Evolutionary conservation across 305 asterid genomes (phyloP), one percentile per base, ranked within the genome.

Genomic region (Stenogyne calaminthoides): DNA sequence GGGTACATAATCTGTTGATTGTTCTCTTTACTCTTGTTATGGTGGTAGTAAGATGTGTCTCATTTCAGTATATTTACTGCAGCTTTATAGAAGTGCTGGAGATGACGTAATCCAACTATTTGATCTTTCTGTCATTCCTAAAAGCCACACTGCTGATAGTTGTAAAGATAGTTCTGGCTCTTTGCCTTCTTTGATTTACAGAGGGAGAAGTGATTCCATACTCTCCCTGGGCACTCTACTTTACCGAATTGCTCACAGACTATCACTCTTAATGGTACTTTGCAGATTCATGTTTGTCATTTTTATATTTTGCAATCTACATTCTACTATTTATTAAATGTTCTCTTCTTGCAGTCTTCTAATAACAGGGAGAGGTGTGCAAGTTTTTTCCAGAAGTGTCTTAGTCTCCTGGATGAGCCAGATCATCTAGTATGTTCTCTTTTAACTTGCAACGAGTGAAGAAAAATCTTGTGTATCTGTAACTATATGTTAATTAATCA

Each of bases 81-180:
- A 91, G 97, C 87, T 94, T 20, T 85, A 86, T 67, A 94, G 88
- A 86, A 88, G 95, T 83, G 93, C 97, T 63, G 98, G 97, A 71
- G 98, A 91, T 76, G 97, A 94, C 76, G 88, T 85, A 72, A 85
- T 94, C 82, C 98, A 91, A 77, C 91, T 91, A 70, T 94, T 94
- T 88, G 95, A 94, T 86, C 91, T 91, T 70, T 88, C 98, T 18
- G 91, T 91, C 80, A 85, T 93, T 78, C 96, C 98, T 37, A 88
- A 91, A 71, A 80, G 67, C 68, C 91, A 80, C 69, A 64, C 82
- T 19, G 67, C 87, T 12, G 96, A 90, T 66, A 80, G 83, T 61
- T 82, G 82, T 75, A 88, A 85, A 78, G 95, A 89, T 74, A 76
- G 77, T 67, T 80, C 91, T 58, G 86, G 90, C 80, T 82, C 88